Percentiles rank a stretch among this genome's conserved stretches.
Conservation (phyloP, 768 basidiomycete genomes). For the Trametes elegans region DNA sequence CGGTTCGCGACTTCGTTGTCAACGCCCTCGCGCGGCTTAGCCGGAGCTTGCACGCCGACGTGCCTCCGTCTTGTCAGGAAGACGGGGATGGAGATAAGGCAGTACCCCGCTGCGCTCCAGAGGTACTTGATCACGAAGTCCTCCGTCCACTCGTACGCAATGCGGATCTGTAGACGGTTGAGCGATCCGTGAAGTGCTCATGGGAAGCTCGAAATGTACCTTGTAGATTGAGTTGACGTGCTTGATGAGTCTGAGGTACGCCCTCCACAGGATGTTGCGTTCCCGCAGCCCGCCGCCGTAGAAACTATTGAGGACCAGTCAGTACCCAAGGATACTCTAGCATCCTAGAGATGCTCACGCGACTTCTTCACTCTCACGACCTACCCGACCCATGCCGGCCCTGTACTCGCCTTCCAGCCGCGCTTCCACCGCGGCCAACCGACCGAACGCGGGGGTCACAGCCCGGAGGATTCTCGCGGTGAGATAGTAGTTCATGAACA, state of each 20-base stretch:
- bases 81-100: conserved; percentile 87
- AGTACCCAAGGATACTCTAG: neutral
- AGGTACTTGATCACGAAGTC: conserved; percentile 96
- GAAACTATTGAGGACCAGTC: conserved; percentile 52
- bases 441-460: conserved; percentile 91
- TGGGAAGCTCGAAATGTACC: conserved; percentile 36
- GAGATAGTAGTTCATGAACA: conserved; percentile 83
- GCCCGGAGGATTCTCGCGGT: conserved; percentile 80
- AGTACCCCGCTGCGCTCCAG: conserved; percentile 93
- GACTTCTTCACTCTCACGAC: conserved; percentile 88
- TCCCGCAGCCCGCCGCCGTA: conserved; percentile 89
- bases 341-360: conserved; percentile 50
- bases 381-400: conserved; percentile 80
- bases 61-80: conserved; percentile 59
- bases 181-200: too few relatives aligned
- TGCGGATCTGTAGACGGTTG: conserved; percentile 88
- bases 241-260: conserved; percentile 77
- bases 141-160: conserved; percentile 93
- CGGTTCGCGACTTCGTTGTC: conserved; percentile 44
- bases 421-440: conserved; percentile 84
- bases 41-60: conserved; percentile 25
- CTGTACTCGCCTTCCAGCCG: conserved; percentile 90
- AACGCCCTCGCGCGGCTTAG: neutral
- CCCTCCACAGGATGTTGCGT: conserved; percentile 72
- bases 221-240: conserved; percentile 94